These are phyloP conservation scores for Hsuehochloa calcarea DNA, from an alignment of 176 grass and related monocot species.

Conservation along the genomic window DNA sequence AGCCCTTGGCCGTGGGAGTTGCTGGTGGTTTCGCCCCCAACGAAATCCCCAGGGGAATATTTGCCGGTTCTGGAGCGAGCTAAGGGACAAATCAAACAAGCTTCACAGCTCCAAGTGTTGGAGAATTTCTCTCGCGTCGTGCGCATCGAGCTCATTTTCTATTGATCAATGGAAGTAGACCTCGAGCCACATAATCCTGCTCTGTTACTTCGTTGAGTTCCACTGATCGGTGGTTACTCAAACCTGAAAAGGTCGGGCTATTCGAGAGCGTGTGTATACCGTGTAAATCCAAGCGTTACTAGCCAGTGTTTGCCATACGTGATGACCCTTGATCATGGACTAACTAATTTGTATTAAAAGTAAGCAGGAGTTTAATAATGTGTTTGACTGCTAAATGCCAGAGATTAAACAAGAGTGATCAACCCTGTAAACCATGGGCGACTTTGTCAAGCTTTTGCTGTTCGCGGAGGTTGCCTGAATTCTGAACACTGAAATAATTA, in stretches of 20 bases:
- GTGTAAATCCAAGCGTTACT: background rate
- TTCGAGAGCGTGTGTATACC: background rate
- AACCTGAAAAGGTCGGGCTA: background rate
- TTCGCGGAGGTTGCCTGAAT: constrained; percentile 16
- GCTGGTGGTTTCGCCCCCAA: constrained; percentile 33
- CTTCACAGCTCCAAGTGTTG: background rate
- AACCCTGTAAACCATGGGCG: background rate
- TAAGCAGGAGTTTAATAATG: background rate
- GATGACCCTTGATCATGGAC: constrained; percentile 5
- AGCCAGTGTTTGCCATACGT: background rate
- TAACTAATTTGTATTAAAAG: background rate
- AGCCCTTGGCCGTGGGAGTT: background rate
- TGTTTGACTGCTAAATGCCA: constrained; percentile 33
- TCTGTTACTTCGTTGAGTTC: background rate
- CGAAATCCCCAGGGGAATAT: constrained; percentile 29
- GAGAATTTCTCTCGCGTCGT: background rate
- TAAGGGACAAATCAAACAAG: background rate
- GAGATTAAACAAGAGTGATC: constrained; percentile 12
- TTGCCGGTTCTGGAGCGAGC: background rate
- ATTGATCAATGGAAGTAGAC: background rate
- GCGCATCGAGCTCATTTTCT: background rate
- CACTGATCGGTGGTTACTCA: background rate
- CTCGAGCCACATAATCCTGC: background rate
- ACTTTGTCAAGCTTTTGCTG: constrained; percentile 16
- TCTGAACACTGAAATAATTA: background rate